Base-by-base conservation (phyloP, 2,329 filamentous ascomycete genomes). In the Aspergillus sp. region DNA sequence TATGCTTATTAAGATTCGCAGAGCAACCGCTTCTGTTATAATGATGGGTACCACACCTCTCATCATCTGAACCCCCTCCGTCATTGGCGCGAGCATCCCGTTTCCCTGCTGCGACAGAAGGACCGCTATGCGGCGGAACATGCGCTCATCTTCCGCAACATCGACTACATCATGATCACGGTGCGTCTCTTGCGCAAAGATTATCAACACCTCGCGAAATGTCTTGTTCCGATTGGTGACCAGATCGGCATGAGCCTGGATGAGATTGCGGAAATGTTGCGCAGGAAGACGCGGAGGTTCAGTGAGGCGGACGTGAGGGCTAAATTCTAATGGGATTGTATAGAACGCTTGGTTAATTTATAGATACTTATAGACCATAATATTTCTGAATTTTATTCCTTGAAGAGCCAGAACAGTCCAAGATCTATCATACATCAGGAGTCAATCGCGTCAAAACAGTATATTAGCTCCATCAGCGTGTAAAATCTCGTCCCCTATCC, bases 1-100 rank as follows among this genome's bases (percentile, higher is more conserved):
- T 13, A 46, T n/a, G 47, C 54, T 57, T 20, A 58, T 31, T 4
- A n/a, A n/a, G 6, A 10, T 4, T 42, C 20, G 38, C 61, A 91
- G 88, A 89, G 85, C 71, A 92, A 92, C 69, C 86, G 89, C 32
- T 87, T 87, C 71, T 92, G 87, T 74, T 91, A 87, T 79, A 91
- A 92, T 62, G 88, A 91, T 62, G 88, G 88, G 58, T 91, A 91
- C 69, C 88, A 91, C 71, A 91, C 88, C 5, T 89, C 87, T 7
- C 61, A 64, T 44, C 61, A 64, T 34, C 50, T 64, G 6, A 54
- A 64, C 43, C 61, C 61, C 2, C 55, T 54, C 23, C 83, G 89
- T 1, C 89, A 92, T 74, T 93, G 89, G 89, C 85, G 89, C 52
- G 87, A 92, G 17, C 89, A 92, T 61, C 89, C 89, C 0, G 77